These are phyloP conservation scores for Sporobolomyces phaffii DNA, from an alignment of 768 basidiomycete species.

Conservation along the genomic window DNA sequence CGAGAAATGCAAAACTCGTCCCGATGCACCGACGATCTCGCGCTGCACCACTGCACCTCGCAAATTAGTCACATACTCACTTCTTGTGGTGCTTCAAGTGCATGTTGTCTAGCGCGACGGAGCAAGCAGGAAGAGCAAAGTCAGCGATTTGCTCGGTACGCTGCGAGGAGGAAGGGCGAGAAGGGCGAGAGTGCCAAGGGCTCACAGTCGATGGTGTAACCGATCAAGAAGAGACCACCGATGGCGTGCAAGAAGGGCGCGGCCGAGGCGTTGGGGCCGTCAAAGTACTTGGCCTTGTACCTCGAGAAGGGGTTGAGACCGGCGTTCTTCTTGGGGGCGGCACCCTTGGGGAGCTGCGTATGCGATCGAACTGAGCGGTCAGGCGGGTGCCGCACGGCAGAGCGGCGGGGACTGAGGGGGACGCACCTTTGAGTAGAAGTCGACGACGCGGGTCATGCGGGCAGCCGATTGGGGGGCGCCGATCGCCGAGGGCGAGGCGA, in stretches of 20 bases:
- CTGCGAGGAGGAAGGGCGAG: neutral
- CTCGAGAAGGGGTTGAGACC: conserved; percentile 55
- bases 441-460: conserved; percentile 74
- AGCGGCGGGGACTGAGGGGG: neutral
- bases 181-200: neutral
- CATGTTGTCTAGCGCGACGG: conserved; percentile 23
- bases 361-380: neutral
- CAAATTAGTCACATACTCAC: conserved; percentile 6
- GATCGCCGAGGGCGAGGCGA: conserved; percentile 81
- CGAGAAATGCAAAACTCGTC: no score
- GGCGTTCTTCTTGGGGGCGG: conserved; percentile 50
- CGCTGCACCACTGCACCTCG: no score
- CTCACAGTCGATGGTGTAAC: conserved; percentile 71
- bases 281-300: conserved; percentile 72
- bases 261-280: conserved; percentile 71
- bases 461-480: conserved; percentile 64
- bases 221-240: conserved; percentile 63
- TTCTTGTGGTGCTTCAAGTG: conserved; percentile 41
- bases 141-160: neutral
- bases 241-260: conserved; percentile 60
- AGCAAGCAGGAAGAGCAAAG: neutral
- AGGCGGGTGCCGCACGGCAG: neutral
- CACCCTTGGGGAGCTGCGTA: conserved; percentile 71
- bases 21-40: no score
- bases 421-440: conserved; percentile 77